These are phyloP conservation scores for Tricholoma flavovirens DNA, from an alignment of 768 basidiomycete genomes.

Conservation along the genomic window DNA sequence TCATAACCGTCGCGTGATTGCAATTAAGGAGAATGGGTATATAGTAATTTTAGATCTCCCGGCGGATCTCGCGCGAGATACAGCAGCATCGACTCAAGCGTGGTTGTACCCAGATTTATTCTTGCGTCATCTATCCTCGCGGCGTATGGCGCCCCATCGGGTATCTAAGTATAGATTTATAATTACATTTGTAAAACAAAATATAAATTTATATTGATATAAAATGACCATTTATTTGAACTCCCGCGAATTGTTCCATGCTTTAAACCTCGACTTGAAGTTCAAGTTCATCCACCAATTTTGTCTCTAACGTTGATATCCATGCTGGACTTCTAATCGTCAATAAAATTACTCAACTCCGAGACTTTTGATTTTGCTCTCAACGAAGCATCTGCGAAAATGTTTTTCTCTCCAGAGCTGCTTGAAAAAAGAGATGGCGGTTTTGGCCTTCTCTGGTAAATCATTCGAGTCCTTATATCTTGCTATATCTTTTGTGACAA, in stretches of 20 bases:
- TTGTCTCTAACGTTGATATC: no score
- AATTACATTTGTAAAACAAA: neutral
- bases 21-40: conserved; percentile 17
- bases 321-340: neutral
- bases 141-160: no score
- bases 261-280: no score
- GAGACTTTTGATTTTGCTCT: neutral
- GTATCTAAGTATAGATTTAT: no score
- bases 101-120: no score
- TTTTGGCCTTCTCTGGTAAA: conserved; percentile 82
- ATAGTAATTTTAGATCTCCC: no score
- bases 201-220: neutral
- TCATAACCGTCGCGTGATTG: conserved; percentile 14
- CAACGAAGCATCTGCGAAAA: conserved; percentile 22
- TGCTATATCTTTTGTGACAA: neutral
- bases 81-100: no score
- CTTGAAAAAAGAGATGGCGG: conserved; percentile 80
- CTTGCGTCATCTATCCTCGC: no score
- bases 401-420: conserved; percentile 88
- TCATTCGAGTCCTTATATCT: neutral
- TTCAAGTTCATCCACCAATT: no score
- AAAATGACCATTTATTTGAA: neutral
- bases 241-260: neutral
- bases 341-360: neutral
- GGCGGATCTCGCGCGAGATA: no score